A percentile compares a stretch with the other conserved stretches of the same genome.
Conservation (phyloP, 345 rosid genomes). For the Mercurialis annua region DNA sequence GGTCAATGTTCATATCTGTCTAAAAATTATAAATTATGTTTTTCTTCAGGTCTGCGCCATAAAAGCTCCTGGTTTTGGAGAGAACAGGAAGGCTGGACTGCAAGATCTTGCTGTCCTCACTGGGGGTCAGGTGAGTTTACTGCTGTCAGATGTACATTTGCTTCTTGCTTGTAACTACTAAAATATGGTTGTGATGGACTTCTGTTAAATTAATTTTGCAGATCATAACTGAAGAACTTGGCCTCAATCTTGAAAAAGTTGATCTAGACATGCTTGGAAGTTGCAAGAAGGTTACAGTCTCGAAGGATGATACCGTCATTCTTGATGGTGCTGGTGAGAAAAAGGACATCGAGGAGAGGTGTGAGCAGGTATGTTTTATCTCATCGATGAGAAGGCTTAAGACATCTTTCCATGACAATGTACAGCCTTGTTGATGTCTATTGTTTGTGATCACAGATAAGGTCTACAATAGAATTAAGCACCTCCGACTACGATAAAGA, state of each 20-base stretch:
- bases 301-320: slow-evolving; percentile 87
- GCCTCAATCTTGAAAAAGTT: slow-evolving; percentile 88
- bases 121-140: slow-evolving; percentile 68
- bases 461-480: slow-evolving; percentile 67
- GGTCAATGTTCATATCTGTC: neutral
- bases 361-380: slow-evolving; percentile 61
- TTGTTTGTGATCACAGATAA: slow-evolving; percentile 42
- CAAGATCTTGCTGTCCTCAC: slow-evolving; percentile 91
- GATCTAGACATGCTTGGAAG: slow-evolving; percentile 78
- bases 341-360: slow-evolving; percentile 78
- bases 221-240: slow-evolving; percentile 93
- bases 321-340: slow-evolving; percentile 99
- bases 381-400: neutral
- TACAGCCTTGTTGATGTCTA: neutral
- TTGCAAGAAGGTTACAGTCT: slow-evolving; percentile 83
- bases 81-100: slow-evolving; percentile 77
- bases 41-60: slow-evolving; percentile 73
- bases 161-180: neutral
- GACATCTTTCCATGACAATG: neutral
- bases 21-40: slow-evolving; percentile 3
- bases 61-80: slow-evolving; percentile 98
- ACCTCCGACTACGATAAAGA: slow-evolving; percentile 95
- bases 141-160: neutral
- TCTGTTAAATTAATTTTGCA: slow-evolving; percentile 22
- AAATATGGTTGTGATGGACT: slow-evolving; percentile 1